These are phyloP conservation scores for Sedum album DNA, from an alignment of 164 flowering plant species.

Conservation along the genomic window DNA sequence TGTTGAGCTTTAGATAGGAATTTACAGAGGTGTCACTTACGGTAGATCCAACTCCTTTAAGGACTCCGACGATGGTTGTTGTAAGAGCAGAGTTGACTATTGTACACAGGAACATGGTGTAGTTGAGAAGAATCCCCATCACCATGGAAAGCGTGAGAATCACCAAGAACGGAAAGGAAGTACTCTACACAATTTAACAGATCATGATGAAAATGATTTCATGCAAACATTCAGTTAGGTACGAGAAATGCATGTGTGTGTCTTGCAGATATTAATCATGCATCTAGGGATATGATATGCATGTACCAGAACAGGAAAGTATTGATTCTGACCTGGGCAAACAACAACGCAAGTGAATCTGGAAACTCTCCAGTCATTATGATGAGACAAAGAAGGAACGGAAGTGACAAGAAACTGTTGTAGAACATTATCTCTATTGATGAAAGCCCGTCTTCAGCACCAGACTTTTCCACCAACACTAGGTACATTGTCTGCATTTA, in stretches of 20 bases:
- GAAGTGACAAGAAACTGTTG: constrained; percentile 63
- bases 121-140: constrained; percentile 92
- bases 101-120: constrained; percentile 96
- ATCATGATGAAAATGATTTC: no score
- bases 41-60: constrained; percentile 97
- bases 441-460: constrained; percentile 97
- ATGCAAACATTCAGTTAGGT: no score
- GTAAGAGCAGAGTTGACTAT: constrained; percentile 97
- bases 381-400: constrained; percentile 41
- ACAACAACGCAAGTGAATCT: constrained; percentile 48
- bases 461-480: constrained; percentile 90
- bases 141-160: constrained; percentile 72
- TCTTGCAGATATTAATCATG: not conserved
- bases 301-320: not conserved
- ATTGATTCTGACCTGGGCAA: constrained; percentile 62
- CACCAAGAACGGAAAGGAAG: constrained; percentile 56
- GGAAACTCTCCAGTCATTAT: constrained; percentile 88
- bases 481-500: constrained; percentile 92
- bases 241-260: no score
- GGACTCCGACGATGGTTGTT: constrained; percentile 97
- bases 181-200: constrained; percentile 44
- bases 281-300: not conserved
- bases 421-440: constrained; percentile 94
- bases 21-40: constrained; percentile 28
- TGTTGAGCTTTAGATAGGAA: not conserved